Percentiles rank a stretch among this genome's conserved stretches.
Evolutionary conservation across 441 rosid species (phyloP).

Genomic region (Oxalis stricta): DNA sequence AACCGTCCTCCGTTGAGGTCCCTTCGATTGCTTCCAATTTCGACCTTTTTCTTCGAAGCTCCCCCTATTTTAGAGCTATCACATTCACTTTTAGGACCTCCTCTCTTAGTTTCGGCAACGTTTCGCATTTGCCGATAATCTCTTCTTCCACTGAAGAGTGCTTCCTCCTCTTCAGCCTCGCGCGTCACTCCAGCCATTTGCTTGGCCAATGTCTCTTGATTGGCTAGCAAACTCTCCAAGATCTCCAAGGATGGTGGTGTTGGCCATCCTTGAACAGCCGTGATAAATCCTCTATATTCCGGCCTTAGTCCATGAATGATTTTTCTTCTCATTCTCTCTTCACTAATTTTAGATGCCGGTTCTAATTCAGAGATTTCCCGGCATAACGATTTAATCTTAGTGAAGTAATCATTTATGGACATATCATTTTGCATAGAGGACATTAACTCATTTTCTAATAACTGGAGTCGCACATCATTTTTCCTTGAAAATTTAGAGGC

Average conservation of each 20-base stretch:
- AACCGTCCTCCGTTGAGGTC: no score
- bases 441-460: neutral
- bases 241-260: neutral
- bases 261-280: neutral
- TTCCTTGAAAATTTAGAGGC: constrained; percentile 1
- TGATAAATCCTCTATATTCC: neutral
- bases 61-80: no score
- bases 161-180: neutral
- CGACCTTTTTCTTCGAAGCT: no score
- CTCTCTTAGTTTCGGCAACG: neutral
- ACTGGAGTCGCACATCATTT: neutral
- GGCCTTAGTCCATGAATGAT: neutral
- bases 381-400: neutral
- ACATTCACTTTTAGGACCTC: neutral
- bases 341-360: neutral
- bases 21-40: neutral
- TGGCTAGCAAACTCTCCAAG: neutral
- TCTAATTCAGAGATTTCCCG: constrained; percentile 1
- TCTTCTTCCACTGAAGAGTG: neutral
- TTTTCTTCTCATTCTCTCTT: neutral
- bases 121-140: neutral
- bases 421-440: neutral
- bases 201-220: constrained; percentile 1
- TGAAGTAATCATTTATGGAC: neutral
- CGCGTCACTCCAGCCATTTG: neutral